These are phyloP conservation scores for Diversispora epigaea DNA, from an alignment of 192 early-diverging fungal species.

Conservation along the genomic window DNA sequence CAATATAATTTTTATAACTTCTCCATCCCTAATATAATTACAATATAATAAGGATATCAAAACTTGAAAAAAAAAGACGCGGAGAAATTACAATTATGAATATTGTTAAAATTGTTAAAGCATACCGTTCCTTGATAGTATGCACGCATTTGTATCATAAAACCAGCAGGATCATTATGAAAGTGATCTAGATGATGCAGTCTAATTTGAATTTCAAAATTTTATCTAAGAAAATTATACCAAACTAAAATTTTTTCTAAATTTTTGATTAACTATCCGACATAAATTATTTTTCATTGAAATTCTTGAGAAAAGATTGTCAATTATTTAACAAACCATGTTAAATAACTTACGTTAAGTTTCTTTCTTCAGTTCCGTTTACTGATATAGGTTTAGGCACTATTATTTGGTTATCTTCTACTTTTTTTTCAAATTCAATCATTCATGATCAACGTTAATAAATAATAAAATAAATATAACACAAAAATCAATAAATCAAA, in stretches of 20 bases:
- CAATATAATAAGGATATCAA: slow-evolving; percentile 7
- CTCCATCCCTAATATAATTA: slow-evolving; percentile 71
- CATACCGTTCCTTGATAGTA: slow-evolving; percentile 61
- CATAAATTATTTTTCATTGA: not conserved
- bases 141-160: slow-evolving; percentile 58
- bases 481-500: too few species aligned
- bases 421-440: too few species aligned
- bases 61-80: not conserved
- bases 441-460: too few species aligned
- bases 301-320: too few species aligned
- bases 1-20: slow-evolving; percentile 75
- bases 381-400: not conserved
- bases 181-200: slow-evolving; percentile 55
- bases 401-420: not conserved
- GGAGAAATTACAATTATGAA: not conserved
- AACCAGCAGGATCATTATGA: slow-evolving; percentile 68
- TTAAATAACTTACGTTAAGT: slow-evolving; percentile 25
- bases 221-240: not conserved
- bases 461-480: too few species aligned
- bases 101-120: slow-evolving; percentile 25
- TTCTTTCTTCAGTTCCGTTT: slow-evolving; percentile 21
- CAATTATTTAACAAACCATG: not conserved
- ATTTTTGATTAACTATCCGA: not conserved
- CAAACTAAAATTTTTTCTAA: not conserved
- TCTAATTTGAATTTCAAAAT: slow-evolving; percentile 32